Evolutionary conservation across 306 rosid genomes (phyloP).

Genomic region (Adenanthera pavonina): DNA sequence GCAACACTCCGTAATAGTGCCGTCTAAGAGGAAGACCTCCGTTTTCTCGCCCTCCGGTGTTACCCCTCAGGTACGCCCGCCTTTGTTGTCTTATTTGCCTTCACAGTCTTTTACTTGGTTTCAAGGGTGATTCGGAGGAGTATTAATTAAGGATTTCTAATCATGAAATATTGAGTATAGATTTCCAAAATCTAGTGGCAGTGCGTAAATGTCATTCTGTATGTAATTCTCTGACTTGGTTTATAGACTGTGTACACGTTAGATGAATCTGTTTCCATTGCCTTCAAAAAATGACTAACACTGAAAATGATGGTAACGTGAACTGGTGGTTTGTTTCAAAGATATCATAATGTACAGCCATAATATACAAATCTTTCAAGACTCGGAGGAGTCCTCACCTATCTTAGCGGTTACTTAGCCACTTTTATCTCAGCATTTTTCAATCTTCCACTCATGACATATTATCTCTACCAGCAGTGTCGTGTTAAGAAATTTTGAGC

Average conservation of each 20-base stretch:
- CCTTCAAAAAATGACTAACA: neutral
- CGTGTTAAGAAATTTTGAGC: too few relatives aligned
- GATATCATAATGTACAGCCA: neutral
- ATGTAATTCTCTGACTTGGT: neutral
- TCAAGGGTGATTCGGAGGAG: neutral
- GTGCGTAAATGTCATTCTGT: neutral
- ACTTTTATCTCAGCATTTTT: too few relatives aligned
- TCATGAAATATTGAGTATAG: too few relatives aligned
- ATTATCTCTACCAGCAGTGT: too few relatives aligned
- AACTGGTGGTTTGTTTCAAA: neutral
- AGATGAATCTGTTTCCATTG: neutral
- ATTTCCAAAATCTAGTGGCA: neutral
- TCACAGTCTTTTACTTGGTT: too few relatives aligned
- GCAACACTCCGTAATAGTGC: neutral
- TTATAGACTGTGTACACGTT: neutral
- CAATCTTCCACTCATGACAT: too few relatives aligned
- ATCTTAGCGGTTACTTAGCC: too few relatives aligned
- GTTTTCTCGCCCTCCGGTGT: too few relatives aligned
- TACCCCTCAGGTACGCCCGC: too few relatives aligned
- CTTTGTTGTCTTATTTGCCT: too few relatives aligned
- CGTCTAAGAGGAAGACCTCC: too few relatives aligned
- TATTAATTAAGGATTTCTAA: neutral
- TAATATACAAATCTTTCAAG: neutral
- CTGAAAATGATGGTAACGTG: neutral
- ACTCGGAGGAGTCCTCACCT: too few relatives aligned